Evolutionary conservation across 78 protist species (phyloP), one percentile per base, ranked within the genome.

Genomic region (Dictyostelium purpureum): DNA sequence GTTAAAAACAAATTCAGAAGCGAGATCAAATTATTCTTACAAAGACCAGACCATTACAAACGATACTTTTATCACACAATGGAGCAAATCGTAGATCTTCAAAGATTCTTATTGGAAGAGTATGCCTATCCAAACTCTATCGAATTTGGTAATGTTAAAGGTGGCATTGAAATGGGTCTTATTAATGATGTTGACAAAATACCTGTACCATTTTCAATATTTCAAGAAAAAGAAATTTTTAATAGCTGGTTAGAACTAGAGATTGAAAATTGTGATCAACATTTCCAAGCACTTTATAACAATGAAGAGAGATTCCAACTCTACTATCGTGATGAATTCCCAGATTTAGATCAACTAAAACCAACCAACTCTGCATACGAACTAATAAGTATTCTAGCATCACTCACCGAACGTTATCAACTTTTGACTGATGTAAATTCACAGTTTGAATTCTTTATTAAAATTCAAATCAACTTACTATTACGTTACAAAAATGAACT

Each of bases 311-410:
- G 92, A 38, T 85, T 77, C 52, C 12, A 24, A 5, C 59, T 45
- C 12, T 74, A 66, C 76, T 85, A 73, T 28, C 43, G 49, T 16
- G 66, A 75, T 19, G 82, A 59, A 1, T 85, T 85, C 24, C 52
- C 81, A 4, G 82, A 85, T 19, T 14, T 85, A 11, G 92, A 85
- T 45, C 78, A 40, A 12, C 24, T 85, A 51, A 75, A 76, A 10
- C 92, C 92, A 16, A 71, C 92, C 4, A 70, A 70, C 52, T 85
- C 92, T n/a, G 75, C 83, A 0, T 85, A 73, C 14, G 82, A 85
- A 26, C 26, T 85, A 28, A 73, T 85, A 5, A 9, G 51, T 11
- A 18, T 85, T 0, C 71, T 85, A 4, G 12, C 74, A 2, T 21
- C 66, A 4, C 10, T 85, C 6, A 85, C 77, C 43, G 92, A 85